These are phyloP conservation scores for Exophiala bonariae DNA, from an alignment of 2,329 filamentous ascomycete species.

Conservation along the genomic window DNA sequence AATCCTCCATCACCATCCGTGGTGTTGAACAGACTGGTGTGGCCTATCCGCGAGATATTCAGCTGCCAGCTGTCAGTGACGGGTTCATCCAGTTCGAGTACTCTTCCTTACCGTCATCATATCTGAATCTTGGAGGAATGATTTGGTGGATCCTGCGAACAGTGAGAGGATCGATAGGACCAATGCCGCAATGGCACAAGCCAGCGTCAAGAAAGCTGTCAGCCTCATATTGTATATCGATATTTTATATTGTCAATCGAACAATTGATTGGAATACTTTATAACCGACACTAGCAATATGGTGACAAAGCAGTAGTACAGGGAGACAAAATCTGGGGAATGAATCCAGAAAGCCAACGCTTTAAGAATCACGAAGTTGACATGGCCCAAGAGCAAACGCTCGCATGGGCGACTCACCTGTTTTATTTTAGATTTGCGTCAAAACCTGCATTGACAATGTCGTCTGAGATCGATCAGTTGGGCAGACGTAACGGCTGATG, in stretches of 20 bases:
- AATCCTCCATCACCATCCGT: constrained; percentile 34
- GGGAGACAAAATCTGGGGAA: no score
- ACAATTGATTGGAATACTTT: no score
- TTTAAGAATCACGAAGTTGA: constrained; percentile 6
- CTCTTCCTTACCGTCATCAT: constrained; percentile 53
- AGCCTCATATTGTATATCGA: constrained; percentile 48
- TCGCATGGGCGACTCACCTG: background rate
- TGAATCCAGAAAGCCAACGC: no score
- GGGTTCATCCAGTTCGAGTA: constrained; percentile 2
- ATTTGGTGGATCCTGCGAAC: constrained; percentile 59
- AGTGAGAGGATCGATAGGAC: constrained; percentile 61
- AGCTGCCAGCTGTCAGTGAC: constrained; percentile 40
- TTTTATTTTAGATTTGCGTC: constrained; percentile 10
- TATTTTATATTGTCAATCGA: no score
- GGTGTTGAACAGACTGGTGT: constrained; percentile 32
- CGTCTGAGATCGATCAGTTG: constrained; percentile 5
- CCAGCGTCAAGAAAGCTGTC: constrained; percentile 50
- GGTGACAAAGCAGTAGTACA: no score
- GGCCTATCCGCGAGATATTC: constrained; percentile 58
- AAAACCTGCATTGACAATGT: constrained; percentile 11
- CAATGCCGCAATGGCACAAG: constrained; percentile 55
- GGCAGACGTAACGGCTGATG: constrained; percentile 8
- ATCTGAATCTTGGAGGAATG: constrained; percentile 58
- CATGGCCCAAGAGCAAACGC: no score
- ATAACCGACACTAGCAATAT: no score